These are phyloP conservation scores for Leptographium flavum DNA, from an alignment of 2,329 filamentous ascomycete genomes.

Conservation along the genomic window DNA sequence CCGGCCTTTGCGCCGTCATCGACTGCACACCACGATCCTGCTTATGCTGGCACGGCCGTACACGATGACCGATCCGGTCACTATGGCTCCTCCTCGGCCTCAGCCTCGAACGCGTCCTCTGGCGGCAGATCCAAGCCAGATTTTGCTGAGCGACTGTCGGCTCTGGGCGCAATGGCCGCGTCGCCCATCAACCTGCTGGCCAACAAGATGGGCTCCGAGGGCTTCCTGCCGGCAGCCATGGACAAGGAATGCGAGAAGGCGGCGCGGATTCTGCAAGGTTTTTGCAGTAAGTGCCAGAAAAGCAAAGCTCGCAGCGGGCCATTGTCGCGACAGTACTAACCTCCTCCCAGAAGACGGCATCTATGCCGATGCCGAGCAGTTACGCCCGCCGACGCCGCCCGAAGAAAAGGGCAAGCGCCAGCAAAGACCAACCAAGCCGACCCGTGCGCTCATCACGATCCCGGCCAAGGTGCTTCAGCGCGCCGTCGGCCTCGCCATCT, in stretches of 20 bases:
- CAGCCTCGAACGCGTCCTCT: no score
- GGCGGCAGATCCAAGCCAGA: constrained; percentile 8
- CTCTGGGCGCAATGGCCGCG: constrained; percentile 34
- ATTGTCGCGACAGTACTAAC: not conserved
- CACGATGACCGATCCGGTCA: not conserved
- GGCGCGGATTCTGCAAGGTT: constrained; percentile 66
- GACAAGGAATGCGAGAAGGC: constrained; percentile 90
- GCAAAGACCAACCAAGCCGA: constrained; percentile 9
- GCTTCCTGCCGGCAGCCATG: constrained; percentile 73
- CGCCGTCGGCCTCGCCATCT: constrained; percentile 56
- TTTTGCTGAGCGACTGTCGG: constrained; percentile 16
- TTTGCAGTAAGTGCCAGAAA: constrained; percentile 56
- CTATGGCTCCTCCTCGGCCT: no score
- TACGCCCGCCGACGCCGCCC: not conserved
- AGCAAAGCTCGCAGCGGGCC: not conserved
- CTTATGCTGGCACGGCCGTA: not conserved
- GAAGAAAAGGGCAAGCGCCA: constrained; percentile 20
- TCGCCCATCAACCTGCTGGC: constrained; percentile 68
- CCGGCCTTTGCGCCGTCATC: not conserved
- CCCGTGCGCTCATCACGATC: constrained; percentile 36
- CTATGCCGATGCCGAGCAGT: constrained; percentile 23
- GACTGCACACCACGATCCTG: not conserved
- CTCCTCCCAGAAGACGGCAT: constrained; percentile 32
- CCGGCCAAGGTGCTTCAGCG: constrained; percentile 46
- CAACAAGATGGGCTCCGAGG: constrained; percentile 70